Conservation (phyloP, 179 eudicot genomes). For the Vitellaria paradoxa region DNA sequence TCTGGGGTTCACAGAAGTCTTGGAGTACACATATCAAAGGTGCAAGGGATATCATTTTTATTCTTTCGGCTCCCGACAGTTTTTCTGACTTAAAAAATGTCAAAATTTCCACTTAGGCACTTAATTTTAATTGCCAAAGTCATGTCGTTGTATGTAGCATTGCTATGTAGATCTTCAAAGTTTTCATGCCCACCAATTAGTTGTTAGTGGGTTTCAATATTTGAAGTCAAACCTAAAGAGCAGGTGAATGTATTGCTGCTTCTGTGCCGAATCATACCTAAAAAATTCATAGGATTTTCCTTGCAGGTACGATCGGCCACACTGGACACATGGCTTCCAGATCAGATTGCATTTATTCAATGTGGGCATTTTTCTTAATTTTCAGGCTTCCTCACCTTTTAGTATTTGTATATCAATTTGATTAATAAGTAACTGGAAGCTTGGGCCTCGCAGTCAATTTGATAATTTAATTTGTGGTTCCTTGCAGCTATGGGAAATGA, state of each 20-base stretch:
- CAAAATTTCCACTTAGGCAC: background rate
- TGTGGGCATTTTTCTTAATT: slow-evolving; percentile 33
- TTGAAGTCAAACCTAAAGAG: background rate
- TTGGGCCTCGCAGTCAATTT: background rate
- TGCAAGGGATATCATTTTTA: slow-evolving; percentile 6
- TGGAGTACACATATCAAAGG: slow-evolving; percentile 91
- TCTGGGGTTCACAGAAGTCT: slow-evolving; percentile 81
- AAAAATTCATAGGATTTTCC: slow-evolving; percentile 14
- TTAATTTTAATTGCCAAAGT: background rate
- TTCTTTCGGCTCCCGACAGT: background rate
- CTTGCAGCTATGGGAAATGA: slow-evolving; percentile 75
- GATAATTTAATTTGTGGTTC: slow-evolving; percentile 2
- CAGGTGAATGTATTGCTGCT: background rate
- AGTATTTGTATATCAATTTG: background rate
- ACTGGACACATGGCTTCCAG: slow-evolving; percentile 92
- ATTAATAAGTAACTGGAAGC: background rate
- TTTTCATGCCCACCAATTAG: background rate
- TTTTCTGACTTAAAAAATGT: background rate
- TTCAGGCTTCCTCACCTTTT: background rate
- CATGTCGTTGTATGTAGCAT: background rate
- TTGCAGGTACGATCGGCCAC: slow-evolving; percentile 85
- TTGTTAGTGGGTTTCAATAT: background rate
- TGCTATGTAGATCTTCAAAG: background rate
- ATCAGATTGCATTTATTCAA: slow-evolving; percentile 72
- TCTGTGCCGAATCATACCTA: background rate